Conservation (phyloP, 495 filamentous ascomycete genomes). For the Massariosphaeria phaeospora region DNA sequence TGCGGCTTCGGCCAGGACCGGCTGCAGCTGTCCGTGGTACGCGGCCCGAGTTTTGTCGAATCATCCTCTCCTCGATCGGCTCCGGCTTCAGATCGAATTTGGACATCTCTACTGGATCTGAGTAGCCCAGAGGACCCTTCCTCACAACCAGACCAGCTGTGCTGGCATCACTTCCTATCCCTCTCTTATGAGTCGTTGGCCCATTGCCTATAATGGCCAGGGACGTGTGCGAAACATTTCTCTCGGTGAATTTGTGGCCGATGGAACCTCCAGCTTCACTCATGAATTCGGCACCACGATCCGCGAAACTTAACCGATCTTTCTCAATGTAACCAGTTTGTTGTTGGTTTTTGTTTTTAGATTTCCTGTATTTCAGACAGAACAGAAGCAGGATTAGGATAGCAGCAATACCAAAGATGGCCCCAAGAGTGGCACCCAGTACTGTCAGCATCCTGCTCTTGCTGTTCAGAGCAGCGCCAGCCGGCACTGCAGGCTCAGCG, state of each 20-base stretch:
- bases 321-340: conserved; percentile 51
- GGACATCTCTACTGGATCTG: conserved; percentile 39
- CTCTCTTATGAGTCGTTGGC: conserved; percentile 38
- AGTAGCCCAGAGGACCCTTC: conserved; percentile 30
- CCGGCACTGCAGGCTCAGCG: conserved; percentile 22
- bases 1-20: conserved; percentile 43
- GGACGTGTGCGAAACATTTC: conserved; percentile 38
- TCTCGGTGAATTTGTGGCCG: conserved; percentile 41
- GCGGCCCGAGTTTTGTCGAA: conserved; percentile 7
- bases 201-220: conserved; percentile 42
- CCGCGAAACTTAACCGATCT: conserved; percentile 59
- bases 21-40: conserved; percentile 20
- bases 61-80: conserved; percentile 7
- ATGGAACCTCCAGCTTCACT: conserved; percentile 46
- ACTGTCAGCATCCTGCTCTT: conserved; percentile 52
- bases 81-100: conserved; percentile 30
- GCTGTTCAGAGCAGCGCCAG: conserved; percentile 32
- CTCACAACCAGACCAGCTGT: conserved; percentile 35
- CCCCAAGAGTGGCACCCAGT: conserved; percentile 74
- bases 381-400: conserved; percentile 66
- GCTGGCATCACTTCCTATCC: conserved; percentile 37
- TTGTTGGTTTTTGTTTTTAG: conserved; percentile 48
- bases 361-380: conserved; percentile 58
- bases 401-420: conserved; percentile 64
- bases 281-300: conserved; percentile 57